Evolutionary conservation across 228 moss, liverwort and hornwort species (phyloP).

Genomic region (Sphagnum magellanicum): DNA sequence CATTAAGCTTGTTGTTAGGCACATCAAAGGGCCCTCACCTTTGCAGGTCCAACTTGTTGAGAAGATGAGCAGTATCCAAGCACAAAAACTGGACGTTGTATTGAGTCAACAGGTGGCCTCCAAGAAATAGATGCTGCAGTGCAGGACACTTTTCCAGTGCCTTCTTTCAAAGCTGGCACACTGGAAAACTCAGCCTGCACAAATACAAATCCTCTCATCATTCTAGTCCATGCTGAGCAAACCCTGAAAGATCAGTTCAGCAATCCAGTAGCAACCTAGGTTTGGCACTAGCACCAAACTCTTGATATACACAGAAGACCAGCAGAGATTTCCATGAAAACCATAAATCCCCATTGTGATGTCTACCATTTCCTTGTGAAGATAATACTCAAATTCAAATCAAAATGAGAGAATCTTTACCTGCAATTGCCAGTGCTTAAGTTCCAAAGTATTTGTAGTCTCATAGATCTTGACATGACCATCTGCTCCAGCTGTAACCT

Average conservation of each 20-base stretch:
- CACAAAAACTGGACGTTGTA: constrained; percentile 91
- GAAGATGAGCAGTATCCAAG: constrained; percentile 64
- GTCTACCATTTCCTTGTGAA: not conserved
- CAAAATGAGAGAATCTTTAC: constrained; percentile 11
- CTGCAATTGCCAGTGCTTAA: constrained; percentile 90
- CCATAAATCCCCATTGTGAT: not conserved
- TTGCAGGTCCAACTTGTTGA: constrained; percentile 60
- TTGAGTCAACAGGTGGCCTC: constrained; percentile 72
- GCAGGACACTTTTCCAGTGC: constrained; percentile 58
- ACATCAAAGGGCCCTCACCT: constrained; percentile 36
- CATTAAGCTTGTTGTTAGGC: not conserved
- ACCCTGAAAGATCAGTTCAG: not conserved
- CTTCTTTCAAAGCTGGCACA: constrained; percentile 66
- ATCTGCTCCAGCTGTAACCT: constrained; percentile 80
- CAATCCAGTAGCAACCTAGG: not conserved
- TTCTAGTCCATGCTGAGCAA: not conserved
- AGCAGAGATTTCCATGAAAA: no score
- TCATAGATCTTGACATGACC: constrained; percentile 78
- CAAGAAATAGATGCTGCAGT: constrained; percentile 71
- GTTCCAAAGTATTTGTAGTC: constrained; percentile 49
- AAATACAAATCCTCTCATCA: no score
- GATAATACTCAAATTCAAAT: no score
- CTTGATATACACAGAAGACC: no score
- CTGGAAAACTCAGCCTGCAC: constrained; percentile 85
- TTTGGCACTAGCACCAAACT: no score